Base-by-base conservation (phyloP, 805 yeast genomes). In the Cyberlindnera meyerae region DNA sequence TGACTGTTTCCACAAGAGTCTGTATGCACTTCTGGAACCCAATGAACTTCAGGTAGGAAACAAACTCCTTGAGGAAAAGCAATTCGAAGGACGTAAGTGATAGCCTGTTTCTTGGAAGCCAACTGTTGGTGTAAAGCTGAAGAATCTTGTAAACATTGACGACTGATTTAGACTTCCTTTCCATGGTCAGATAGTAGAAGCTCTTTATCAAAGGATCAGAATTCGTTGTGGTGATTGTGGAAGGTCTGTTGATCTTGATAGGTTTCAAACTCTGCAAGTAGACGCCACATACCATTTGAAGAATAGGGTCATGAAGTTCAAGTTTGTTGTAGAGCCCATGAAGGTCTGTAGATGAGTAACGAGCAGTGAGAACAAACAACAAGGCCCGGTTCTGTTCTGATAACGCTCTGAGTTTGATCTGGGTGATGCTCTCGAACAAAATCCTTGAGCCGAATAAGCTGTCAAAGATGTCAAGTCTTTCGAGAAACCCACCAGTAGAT, bases 171-270 rank as follows among this genome's bases (percentile, higher is more conserved):
- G 58, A 43, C 18, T 49, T 57, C 46, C 58, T 52, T 40, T 65
- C 70, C 11, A 55, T 31, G 12, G 60, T 51, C 8, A 66, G 43
- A 20, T 54, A 57, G 42, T 60, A 66, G 12, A 52, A 52, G 4
- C 61, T 38, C 40, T 55, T 63, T 2, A 66, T 51, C 29, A 66
- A 47, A 0, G 51, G 36, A 29, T 59, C 64, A 16, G 57, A 54
- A 25, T 28, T 36, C 3, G 52, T 45, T 5, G 31, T 29, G 2
- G 27, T 22, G 8, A 14, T 13, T 3, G 37, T 35, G 3, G 39
- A 29, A 1, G 22, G 27, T 14, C 24, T 21, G 8, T 28, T 26
- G 13, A 35, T 15, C 27, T 40, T 53, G 6, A 52, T 42, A 8
- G 37, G 12, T 3, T 56, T 52, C 3, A 53, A 4, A 11, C 39